Percentiles rank a stretch among this genome's conserved stretches.
phyloP scores from a whole-genome alignment of 2,329 filamentous ascomycete genomes.

The Verticillium isaacii region DNA sequence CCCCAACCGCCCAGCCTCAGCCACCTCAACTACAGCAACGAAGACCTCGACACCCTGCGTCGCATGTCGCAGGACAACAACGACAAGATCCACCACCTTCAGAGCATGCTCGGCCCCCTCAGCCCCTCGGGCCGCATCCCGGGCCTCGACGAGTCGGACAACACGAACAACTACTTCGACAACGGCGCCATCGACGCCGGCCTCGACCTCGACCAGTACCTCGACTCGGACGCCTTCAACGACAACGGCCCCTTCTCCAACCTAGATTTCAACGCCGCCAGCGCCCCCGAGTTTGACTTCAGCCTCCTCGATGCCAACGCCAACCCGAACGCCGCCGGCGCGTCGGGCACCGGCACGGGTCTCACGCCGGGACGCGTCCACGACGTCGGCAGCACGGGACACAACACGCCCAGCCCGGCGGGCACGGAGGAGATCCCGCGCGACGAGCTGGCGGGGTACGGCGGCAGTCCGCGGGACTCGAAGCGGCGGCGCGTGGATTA shows the following conservation, averaged over 20 bases:
- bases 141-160: slow-evolving; percentile 48
- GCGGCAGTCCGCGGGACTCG: slow-evolving; percentile 19
- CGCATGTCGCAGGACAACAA: slow-evolving; percentile 77
- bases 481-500: slow-evolving; percentile 34
- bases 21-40: slow-evolving; percentile 59
- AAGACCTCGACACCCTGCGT: slow-evolving; percentile 74
- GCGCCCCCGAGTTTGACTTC: slow-evolving; percentile 48
- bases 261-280: slow-evolving; percentile 34
- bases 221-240: slow-evolving; percentile 37
- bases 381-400: neutral
- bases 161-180: slow-evolving; percentile 20
- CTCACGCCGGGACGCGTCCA: slow-evolving; percentile 12
- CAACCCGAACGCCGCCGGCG: slow-evolving; percentile 18
- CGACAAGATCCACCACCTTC: slow-evolving; percentile 69
- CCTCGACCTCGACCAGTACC: slow-evolving; percentile 47
- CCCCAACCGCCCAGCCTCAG: slow-evolving; percentile 47
- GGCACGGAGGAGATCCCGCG: slow-evolving; percentile 47
- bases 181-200: slow-evolving; percentile 26
- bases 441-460: slow-evolving; percentile 30
- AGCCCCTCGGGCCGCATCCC: slow-evolving; percentile 77
- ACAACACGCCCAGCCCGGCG: slow-evolving; percentile 38
- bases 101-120: slow-evolving; percentile 69
- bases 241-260: slow-evolving; percentile 35
- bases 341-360: neutral
- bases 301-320: slow-evolving; percentile 32